Evolutionary conservation across 208 protist genomes (phyloP), one percentile per base, ranked within the genome.

Genomic region (Trypanosoma caninum): DNA sequence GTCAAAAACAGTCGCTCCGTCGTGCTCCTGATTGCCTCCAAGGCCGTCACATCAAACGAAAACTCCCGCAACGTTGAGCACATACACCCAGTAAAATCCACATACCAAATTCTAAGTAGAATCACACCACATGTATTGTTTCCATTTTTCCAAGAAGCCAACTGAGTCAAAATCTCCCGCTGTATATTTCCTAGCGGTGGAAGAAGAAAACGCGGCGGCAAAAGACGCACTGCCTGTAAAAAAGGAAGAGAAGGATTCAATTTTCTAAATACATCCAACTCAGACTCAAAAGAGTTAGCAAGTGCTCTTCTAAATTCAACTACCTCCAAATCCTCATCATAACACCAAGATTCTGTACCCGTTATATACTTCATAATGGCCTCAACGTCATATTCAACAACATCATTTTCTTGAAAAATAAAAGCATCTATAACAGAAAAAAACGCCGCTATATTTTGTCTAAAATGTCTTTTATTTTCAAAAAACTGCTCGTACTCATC

Each of bases 11-110:
- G 33, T 2, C 68, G 60, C 20, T 59, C 71, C 70, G 80, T 76
- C 6, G 74, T 72, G 4, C 60, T 41, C 20, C 42, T 40, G 18
- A 89, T 69, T 2, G 74, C 78, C 5, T 79, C 71, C 28, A 74
- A 78, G 0, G 79, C 82, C 6, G 57, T 62, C 18, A 66, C 79
- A 40, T 84, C 74, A 42, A 84, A 84, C 0, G 57, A 33, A 45
- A 86, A 84, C 33, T 78, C 74, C n/a, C 65, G 69, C 41, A 76
- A 46, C 2, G 73, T 70, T 18, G 76, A 82, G 47, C 71, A 82
- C 0, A 60, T 62, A 30, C 63, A 78, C 2, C 79, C 78, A 2
- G 68, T 64, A 1, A 75, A n/a, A 44, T 86, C 74, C 1, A 80
- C 52, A 34, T 84, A 86, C 68, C 77, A 80, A 33, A 86, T 28